These are phyloP conservation scores for Reutealis trisperma DNA, from an alignment of 345 rosid genomes.

Conservation along the genomic window DNA sequence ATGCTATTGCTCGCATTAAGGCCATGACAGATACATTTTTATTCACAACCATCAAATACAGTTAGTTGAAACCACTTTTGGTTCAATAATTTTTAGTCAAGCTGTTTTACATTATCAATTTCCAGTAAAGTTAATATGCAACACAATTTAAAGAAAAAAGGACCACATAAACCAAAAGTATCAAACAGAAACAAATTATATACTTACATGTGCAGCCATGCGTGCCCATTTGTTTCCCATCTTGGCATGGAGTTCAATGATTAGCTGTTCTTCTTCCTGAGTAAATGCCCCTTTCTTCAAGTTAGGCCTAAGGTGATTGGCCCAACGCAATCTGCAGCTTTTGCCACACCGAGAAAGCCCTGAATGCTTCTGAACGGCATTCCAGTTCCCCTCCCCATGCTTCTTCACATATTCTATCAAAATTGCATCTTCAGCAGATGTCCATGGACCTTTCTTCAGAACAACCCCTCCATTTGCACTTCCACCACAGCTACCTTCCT, in stretches of 20 bases:
- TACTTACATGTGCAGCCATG: constrained; percentile 94
- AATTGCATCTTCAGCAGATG: constrained; percentile 89
- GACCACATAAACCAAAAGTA: not conserved
- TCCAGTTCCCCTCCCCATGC: constrained; percentile 99
- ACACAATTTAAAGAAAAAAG: not conserved
- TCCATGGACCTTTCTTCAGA: constrained; percentile 99
- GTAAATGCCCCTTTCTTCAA: constrained; percentile 97
- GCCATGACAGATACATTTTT: not conserved
- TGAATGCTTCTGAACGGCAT: constrained; percentile 85
- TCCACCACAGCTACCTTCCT: constrained; percentile 46
- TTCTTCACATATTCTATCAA: constrained; percentile 85
- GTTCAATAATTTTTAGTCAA: not conserved
- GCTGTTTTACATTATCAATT: not conserved
- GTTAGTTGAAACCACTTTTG: not conserved
- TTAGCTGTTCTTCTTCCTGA: constrained; percentile 84
- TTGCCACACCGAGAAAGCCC: constrained; percentile 93
- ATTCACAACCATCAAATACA: not conserved
- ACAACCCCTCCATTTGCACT: constrained; percentile 44
- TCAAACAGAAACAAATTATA: constrained; percentile 7
- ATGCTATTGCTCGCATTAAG: not conserved
- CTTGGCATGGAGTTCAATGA: constrained; percentile 85
- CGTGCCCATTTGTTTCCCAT: constrained; percentile 99
- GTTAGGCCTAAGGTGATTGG: constrained; percentile 97
- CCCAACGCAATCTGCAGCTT: constrained; percentile 98
- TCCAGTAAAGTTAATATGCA: not conserved